Percentiles rank a stretch among this genome's conserved stretches.
Evolutionary conservation across 164 flowering plant genomes (phyloP).

Genomic region (Chimonanthus salicifolius): DNA sequence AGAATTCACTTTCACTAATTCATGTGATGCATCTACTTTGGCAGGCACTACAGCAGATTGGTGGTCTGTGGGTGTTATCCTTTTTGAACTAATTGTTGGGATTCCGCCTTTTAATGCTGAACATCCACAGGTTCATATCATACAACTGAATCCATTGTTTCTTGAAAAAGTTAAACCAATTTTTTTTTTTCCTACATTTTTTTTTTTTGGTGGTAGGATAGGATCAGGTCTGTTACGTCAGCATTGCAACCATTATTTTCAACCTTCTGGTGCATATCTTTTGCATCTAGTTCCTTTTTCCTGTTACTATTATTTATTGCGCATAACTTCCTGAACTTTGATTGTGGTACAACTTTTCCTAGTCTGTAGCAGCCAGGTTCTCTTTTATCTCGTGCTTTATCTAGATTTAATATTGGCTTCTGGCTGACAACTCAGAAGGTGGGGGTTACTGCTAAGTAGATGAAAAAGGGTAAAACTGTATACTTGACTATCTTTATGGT

Average conservation of each 20-base stretch:
- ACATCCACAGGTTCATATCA: constrained; percentile 84
- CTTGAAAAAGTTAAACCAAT: neutral
- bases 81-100: constrained; percentile 92
- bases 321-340: neutral
- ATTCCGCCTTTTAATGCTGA: constrained; percentile 99
- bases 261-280: neutral
- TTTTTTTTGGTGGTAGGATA: neutral
- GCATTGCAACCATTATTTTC: neutral
- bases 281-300: neutral
- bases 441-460: too few relatives aligned
- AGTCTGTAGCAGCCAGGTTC: neutral
- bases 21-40: constrained; percentile 5
- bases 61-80: constrained; percentile 99
- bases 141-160: neutral
- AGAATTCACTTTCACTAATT: neutral
- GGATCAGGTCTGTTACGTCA: neutral
- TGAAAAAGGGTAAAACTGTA: too few relatives aligned
- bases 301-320: neutral
- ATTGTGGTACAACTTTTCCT: neutral
- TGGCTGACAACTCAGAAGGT: too few relatives aligned
- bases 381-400: too few relatives aligned
- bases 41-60: constrained; percentile 97
- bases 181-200: neutral
- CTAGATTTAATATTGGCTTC: too few relatives aligned
- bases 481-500: too few relatives aligned